Percentiles rank a stretch among this genome's conserved stretches.
These are phyloP conservation scores for Cucurbitaria berberidis DNA, from an alignment of 2,329 filamentous ascomycete species.

Conservation along the genomic window DNA sequence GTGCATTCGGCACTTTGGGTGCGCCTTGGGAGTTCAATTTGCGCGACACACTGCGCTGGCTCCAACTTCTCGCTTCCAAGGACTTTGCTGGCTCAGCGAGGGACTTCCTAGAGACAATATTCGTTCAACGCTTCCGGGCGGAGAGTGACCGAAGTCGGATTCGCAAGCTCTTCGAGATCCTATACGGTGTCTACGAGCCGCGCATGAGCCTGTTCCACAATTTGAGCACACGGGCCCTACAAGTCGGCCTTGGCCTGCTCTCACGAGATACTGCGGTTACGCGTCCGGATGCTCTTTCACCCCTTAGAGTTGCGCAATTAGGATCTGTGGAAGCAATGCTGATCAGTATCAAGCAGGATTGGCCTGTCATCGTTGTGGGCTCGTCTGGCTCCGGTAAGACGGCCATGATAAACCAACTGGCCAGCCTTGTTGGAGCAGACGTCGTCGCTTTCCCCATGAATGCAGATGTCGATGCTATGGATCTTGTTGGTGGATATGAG, in stretches of 20 bases:
- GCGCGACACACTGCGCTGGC: slow-evolving; percentile 87
- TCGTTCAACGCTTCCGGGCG: slow-evolving; percentile 85
- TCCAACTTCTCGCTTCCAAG: slow-evolving; percentile 70
- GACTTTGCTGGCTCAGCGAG: slow-evolving; percentile 64
- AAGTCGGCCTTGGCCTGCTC: slow-evolving; percentile 80
- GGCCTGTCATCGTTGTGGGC: slow-evolving; percentile 89
- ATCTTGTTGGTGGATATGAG: slow-evolving; percentile 95
- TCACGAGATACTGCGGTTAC: slow-evolving; percentile 59
- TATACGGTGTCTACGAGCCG: slow-evolving; percentile 60
- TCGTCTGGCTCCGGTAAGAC: slow-evolving; percentile 88
- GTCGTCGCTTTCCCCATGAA: slow-evolving; percentile 88
- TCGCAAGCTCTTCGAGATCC: slow-evolving; percentile 67
- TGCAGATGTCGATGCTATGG: slow-evolving; percentile 94
- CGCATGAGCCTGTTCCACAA: slow-evolving; percentile 68
- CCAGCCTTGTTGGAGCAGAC: slow-evolving; percentile 76
- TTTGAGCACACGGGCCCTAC: slow-evolving; percentile 68
- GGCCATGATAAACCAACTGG: slow-evolving; percentile 76
- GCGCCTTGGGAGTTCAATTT: slow-evolving; percentile 97
- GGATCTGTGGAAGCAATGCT: slow-evolving; percentile 83
- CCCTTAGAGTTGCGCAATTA: slow-evolving; percentile 59
- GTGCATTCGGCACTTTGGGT: slow-evolving; percentile 62
- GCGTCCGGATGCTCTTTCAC: slow-evolving; percentile 30
- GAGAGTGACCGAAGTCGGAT: slow-evolving; percentile 70
- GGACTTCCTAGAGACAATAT: slow-evolving; percentile 82
- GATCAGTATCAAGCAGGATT: slow-evolving; percentile 82